phyloP scores from a whole-genome alignment of 2,329 filamentous ascomycete species.

The Metarhizium rileyi region DNA sequence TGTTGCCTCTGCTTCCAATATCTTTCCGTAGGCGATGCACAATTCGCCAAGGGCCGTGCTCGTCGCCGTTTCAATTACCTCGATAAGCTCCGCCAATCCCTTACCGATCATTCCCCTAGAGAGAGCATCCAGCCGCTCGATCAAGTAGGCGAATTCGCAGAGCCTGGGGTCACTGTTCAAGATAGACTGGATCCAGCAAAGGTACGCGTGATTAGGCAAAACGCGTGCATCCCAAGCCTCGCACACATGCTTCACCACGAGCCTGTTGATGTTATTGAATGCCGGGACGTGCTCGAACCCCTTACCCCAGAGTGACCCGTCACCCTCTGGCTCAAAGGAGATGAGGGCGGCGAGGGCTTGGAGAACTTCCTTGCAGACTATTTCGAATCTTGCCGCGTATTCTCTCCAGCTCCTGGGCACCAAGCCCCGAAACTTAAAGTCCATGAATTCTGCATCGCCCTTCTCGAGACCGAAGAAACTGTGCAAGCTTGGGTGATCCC shows the following conservation, averaged over 20 bases:
- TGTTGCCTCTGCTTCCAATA: neutral
- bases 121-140: neutral
- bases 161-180: neutral
- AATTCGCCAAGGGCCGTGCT: neutral
- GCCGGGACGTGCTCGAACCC: neutral
- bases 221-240: neutral
- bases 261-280: neutral
- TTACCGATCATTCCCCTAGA: neutral
- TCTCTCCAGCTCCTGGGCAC: conserved; percentile 13
- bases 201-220: neutral
- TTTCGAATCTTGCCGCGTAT: conserved; percentile 10
- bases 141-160: conserved; percentile 9
- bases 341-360: conserved; percentile 11
- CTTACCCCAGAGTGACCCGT: neutral
- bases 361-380: conserved; percentile 8
- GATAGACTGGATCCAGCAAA: neutral
- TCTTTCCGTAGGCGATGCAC: neutral
- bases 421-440: conserved; percentile 13
- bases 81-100: neutral
- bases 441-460: neutral
- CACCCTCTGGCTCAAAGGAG: conserved; percentile 2
- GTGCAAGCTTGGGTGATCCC: neutral
- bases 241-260: neutral
- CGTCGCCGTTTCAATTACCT: conserved; percentile 4
- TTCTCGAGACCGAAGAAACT: neutral